Conservation (phyloP, 768 basidiomycete genomes). For the Albatrellus ellisii region DNA sequence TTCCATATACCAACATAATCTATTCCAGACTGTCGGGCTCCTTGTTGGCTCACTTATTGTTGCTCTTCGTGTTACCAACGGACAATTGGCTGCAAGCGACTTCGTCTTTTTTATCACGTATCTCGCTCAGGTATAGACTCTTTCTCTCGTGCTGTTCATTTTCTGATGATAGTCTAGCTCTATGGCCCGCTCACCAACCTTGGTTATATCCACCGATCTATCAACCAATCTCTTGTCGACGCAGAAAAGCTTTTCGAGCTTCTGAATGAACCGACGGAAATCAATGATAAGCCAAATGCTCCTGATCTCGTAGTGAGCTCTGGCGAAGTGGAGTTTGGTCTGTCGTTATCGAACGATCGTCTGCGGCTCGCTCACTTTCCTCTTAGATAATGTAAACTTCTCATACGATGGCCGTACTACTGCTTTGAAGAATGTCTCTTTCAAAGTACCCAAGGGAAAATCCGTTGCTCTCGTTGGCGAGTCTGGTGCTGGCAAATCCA, state of each 20-base stretch:
- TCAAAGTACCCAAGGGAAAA: slow-evolving; percentile 77
- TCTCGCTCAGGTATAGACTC: slow-evolving; percentile 51
- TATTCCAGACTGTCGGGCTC: slow-evolving; percentile 61
- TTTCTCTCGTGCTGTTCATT: neutral
- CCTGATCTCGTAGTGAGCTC: slow-evolving; percentile 56
- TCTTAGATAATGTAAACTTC: slow-evolving; percentile 70
- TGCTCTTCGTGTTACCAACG: slow-evolving; percentile 48
- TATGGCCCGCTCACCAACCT: slow-evolving; percentile 68
- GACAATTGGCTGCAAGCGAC: slow-evolving; percentile 36
- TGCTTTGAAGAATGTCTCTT: slow-evolving; percentile 68
- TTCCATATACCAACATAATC: neutral
- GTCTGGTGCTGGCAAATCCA: slow-evolving; percentile 73
- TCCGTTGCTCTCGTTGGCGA: slow-evolving; percentile 87
- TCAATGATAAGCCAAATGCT: slow-evolving; percentile 70
- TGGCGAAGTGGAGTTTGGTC: slow-evolving; percentile 83
- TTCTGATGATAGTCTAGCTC: slow-evolving; percentile 26
- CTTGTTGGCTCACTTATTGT: slow-evolving; percentile 76
- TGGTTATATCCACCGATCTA: slow-evolving; percentile 65
- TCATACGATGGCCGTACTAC: slow-evolving; percentile 65
- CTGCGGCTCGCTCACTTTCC: slow-evolving; percentile 2
- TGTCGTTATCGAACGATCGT: slow-evolving; percentile 14
- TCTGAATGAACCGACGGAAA: slow-evolving; percentile 70
- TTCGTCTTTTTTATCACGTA: slow-evolving; percentile 80
- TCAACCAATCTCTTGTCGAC: slow-evolving; percentile 67
- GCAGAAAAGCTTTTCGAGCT: slow-evolving; percentile 76